Conservation (phyloP, 352 stramenopile genomes). For the Pythium sukuiense region DNA sequence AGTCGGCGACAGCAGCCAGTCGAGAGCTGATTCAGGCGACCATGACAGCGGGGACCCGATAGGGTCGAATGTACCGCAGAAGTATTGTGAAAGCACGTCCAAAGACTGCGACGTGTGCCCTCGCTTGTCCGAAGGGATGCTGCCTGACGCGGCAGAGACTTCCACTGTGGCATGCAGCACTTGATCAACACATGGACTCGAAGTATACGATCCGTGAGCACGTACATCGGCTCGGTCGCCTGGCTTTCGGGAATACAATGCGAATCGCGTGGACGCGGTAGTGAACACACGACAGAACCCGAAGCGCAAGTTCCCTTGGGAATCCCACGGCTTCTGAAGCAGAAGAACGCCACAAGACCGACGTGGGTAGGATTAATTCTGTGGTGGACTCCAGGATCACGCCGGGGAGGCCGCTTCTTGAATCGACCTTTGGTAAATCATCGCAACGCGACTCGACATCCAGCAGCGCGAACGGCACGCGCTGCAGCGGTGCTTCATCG, state of each 20-base stretch:
- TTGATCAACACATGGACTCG: neutral
- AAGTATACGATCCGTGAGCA: neutral
- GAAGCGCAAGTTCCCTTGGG: conserved; percentile 35
- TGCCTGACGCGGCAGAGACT: neutral
- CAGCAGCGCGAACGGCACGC: conserved; percentile 2
- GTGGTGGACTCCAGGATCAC: neutral
- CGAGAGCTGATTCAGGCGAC: conserved; percentile 24
- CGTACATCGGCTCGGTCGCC: conserved; percentile 21
- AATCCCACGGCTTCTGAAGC: neutral
- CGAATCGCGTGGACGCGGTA: conserved; percentile 10
- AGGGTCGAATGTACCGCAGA: conserved; percentile 13
- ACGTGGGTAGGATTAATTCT: neutral
- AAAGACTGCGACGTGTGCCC: neutral
- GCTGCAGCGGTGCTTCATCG: conserved; percentile 2
- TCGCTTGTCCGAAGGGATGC: neutral
- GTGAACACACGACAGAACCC: conserved; percentile 27
- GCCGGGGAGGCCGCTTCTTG: neutral
- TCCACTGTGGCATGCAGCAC: neutral
- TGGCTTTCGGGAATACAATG: conserved; percentile 14
- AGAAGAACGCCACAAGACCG: neutral
- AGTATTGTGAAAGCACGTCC: conserved; percentile 23
- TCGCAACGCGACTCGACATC: neutral
- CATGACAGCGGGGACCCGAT: conserved; percentile 3
- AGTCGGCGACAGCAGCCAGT: conserved; percentile 6
- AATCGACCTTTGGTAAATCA: neutral